Evolutionary conservation across 108 stramenopile genomes (phyloP), one percentile per base, ranked within the genome.

Genomic region (Conticribra weissflogii): DNA sequence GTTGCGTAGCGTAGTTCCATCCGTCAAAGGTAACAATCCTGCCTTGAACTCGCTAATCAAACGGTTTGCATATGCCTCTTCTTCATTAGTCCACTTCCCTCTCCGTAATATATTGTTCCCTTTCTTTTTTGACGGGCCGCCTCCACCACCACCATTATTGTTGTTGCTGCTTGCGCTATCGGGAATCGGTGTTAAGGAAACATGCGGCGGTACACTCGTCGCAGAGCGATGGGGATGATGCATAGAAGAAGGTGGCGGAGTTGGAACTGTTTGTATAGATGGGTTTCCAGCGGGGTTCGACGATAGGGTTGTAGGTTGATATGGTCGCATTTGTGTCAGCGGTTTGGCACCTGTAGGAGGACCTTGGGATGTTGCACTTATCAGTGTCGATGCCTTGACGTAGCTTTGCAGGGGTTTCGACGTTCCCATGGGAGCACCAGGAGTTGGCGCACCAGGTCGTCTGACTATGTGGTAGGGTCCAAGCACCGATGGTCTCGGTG

Each of bases 1-100:
- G 22, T 94, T 94, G 23, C 98, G 92, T 31, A 99, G 80, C 0
- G 98, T 99, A 1, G 97, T 98, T 8, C 99, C 99, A 68, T 97
- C 93, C n/a, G 96, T 94, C 25, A 96, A 59, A 17, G 89, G 92
- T 27, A 99, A 81, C 3, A 97, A 58, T 28, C 99, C 99, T 5
- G 84, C 77, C 62, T 97, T 95, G 82, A 99, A 99, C 62, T 94
- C 90, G 66, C 88, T 82, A 63, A 99, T 98, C 45, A 98, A 78
- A 12, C 88, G 85, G 55, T 85, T 88, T 49, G 96, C 95, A 58
- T 96, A 98, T 14, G 91, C 89, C 79, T 98, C 98, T 77, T 99
- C 98, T 73, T 99, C 98, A 3, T 82, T 59, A 7, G 94, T 94
- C 96, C 96, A 97, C 67, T 97, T 97, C 9, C 93, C 93, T 30